Evolutionary conservation across 768 basidiomycete genomes (phyloP).

Genomic region (Imleria badia): DNA sequence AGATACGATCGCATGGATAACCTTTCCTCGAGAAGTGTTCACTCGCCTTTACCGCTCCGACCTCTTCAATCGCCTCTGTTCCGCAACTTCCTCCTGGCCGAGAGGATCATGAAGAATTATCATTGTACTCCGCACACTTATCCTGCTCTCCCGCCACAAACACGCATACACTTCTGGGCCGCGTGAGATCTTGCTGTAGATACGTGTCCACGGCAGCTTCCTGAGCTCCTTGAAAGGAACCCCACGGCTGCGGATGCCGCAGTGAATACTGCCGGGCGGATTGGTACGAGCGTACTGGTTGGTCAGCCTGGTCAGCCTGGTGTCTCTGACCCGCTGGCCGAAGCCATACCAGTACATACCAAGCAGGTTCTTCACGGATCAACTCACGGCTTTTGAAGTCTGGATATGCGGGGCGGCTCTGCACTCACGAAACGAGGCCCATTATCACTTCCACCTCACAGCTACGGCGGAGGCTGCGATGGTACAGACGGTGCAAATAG

Average conservation of each 20-base stretch:
- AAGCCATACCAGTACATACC: constrained; percentile 74
- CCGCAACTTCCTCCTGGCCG: constrained; percentile 95
- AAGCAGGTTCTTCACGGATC: constrained; percentile 93
- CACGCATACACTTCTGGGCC: constrained; percentile 93
- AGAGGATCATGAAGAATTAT: constrained; percentile 97
- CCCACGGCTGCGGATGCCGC: constrained; percentile 20
- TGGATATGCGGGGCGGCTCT: constrained; percentile 94
- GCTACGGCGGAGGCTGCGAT: constrained; percentile 32
- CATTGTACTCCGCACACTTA: constrained; percentile 95
- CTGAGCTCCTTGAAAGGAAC: constrained; percentile 62
- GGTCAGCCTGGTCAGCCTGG: constrained; percentile 22
- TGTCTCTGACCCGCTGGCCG: constrained; percentile 22
- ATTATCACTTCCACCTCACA: constrained; percentile 60
- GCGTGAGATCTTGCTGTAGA: constrained; percentile 99
- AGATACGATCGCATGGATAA: constrained; percentile 99
- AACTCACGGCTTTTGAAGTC: constrained; percentile 95
- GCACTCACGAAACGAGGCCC: constrained; percentile 78
- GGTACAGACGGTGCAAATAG: constrained; percentile 18
- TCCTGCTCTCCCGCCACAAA: constrained; percentile 95
- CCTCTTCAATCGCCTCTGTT: constrained; percentile 94
- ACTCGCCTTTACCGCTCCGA: constrained; percentile 94
- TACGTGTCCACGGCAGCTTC: constrained; percentile 90
- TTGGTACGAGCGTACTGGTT: background rate
- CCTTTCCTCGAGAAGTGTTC: constrained; percentile 91
- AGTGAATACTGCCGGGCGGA: constrained; percentile 22